Evolutionary conservation across 2,329 filamentous ascomycete species (phyloP).

Genomic region (Orbilia quercus): DNA sequence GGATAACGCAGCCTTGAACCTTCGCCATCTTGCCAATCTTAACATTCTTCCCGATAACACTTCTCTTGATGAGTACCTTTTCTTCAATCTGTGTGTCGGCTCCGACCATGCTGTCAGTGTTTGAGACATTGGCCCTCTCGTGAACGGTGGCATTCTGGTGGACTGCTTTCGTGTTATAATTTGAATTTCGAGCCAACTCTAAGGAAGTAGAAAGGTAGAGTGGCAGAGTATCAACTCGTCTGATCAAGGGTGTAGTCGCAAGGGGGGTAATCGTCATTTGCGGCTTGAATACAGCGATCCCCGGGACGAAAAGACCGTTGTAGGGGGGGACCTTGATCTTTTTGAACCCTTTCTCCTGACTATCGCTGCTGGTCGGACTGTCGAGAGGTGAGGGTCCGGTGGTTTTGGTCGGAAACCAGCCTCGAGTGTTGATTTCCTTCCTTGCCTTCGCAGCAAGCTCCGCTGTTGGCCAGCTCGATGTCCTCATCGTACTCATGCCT

Average conservation of each 20-base stretch:
- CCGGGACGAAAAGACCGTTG: conserved; percentile 44
- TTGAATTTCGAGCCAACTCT: conserved; percentile 76
- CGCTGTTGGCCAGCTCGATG: conserved; percentile 22
- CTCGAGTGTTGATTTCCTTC: conserved; percentile 55
- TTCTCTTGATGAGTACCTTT: conserved; percentile 91
- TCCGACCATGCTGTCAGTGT: conserved; percentile 82
- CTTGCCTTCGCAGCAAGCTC: conserved; percentile 8
- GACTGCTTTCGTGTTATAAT: conserved; percentile 36
- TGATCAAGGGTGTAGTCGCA: conserved; percentile 73
- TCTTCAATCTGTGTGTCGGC: conserved; percentile 91
- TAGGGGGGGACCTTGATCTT: conserved; percentile 39
- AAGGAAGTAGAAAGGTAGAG: conserved; percentile 84
- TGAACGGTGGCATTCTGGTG: conserved; percentile 71
- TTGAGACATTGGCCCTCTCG: conserved; percentile 81
- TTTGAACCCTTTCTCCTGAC: conserved; percentile 32
- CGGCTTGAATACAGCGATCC: conserved; percentile 45
- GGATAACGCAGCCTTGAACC: conserved; percentile 85
- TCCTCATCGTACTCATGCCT: conserved; percentile 42
- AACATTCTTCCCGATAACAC: conserved; percentile 86
- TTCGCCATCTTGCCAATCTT: conserved; percentile 87
- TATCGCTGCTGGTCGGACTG: conserved; percentile 29
- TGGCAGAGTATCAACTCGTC: conserved; percentile 87
- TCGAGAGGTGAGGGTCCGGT: conserved; percentile 20
- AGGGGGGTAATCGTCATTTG: conserved; percentile 56
- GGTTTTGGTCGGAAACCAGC: conserved; percentile 44